Percentiles rank a stretch among this genome's conserved stretches.
phyloP scores from a whole-genome alignment of 1,284 basidiomycete genomes.

The Ceratobasidium sp. region DNA sequence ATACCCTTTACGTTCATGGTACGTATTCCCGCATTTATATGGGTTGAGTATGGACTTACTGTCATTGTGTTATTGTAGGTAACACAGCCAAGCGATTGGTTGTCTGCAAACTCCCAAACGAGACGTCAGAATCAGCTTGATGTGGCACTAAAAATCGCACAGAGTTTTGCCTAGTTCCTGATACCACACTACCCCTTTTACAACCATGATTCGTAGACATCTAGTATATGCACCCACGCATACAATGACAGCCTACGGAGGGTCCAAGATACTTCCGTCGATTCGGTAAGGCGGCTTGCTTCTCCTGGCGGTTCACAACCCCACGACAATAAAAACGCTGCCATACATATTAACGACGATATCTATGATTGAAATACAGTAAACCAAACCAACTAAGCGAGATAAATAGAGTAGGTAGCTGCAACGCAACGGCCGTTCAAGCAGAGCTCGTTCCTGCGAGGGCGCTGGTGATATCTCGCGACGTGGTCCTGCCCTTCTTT shows the following conservation, averaged over 20 bases:
- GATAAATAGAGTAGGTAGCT: neutral
- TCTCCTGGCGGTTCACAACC: neutral
- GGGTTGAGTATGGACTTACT: neutral
- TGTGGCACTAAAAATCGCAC: neutral
- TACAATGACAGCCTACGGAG: neutral
- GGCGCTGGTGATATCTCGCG: constrained; percentile 43
- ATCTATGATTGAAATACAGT: neutral
- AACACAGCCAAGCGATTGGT: constrained; percentile 3
- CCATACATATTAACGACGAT: constrained; percentile 4
- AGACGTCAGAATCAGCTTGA: neutral
- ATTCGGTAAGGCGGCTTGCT: neutral
- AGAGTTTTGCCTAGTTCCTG: neutral
- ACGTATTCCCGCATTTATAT: neutral
- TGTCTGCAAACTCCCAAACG: constrained; percentile 25
- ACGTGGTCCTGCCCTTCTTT: constrained; percentile 44
- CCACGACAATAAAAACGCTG: neutral
- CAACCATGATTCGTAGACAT: neutral
- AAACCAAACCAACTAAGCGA: no score
- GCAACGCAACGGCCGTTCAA: neutral
- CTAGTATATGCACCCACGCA: neutral
- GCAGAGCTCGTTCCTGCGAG: constrained; percentile 37
- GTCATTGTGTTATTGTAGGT: neutral
- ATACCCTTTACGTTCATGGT: constrained; percentile 19
- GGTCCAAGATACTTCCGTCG: neutral
- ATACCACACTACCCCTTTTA: no score